phyloP scores from a whole-genome alignment of 1,139 yeast genomes.

The Lodderomyces beijingensis region DNA sequence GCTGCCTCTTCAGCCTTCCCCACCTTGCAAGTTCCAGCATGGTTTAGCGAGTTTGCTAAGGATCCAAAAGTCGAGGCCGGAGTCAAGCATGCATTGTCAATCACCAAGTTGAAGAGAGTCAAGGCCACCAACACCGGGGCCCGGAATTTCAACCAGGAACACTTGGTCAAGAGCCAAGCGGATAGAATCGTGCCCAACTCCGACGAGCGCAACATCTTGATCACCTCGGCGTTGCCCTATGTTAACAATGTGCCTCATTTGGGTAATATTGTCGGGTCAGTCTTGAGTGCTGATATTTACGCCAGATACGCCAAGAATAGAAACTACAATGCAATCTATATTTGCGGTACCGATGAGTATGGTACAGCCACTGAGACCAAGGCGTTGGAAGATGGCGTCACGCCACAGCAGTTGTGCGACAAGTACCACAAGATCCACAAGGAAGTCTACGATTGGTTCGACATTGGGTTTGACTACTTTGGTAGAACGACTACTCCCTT shows the following conservation, averaged over 20 bases:
- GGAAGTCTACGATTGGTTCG: constrained; percentile 95
- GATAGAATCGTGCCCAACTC: constrained; percentile 51
- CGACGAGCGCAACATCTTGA: constrained; percentile 72
- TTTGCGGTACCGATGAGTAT: constrained; percentile 98
- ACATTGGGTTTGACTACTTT: constrained; percentile 87
- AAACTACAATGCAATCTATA: constrained; percentile 77
- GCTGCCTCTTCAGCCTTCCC: too few relatives aligned
- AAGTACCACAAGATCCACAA: constrained; percentile 84
- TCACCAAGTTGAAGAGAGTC: constrained; percentile 42
- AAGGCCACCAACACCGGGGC: constrained; percentile 57
- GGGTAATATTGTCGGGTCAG: constrained; percentile 95
- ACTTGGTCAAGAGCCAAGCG: constrained; percentile 32
- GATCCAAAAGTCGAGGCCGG: constrained; percentile 35
- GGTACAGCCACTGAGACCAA: constrained; percentile 99
- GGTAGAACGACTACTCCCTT: constrained; percentile 92
- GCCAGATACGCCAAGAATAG: constrained; percentile 87
- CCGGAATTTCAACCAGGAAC: constrained; percentile 40
- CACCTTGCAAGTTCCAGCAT: constrained; percentile 22
- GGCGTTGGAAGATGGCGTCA: constrained; percentile 87
- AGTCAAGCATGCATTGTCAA: constrained; percentile 31
- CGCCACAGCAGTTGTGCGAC: constrained; percentile 85
- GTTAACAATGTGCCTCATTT: constrained; percentile 97
- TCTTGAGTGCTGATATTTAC: constrained; percentile 89
- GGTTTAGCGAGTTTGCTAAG: constrained; percentile 42
- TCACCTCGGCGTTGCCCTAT: constrained; percentile 95